Evolutionary conservation across 768 basidiomycete genomes (phyloP), one percentile per base, ranked within the genome.

Genomic region (Rhizopogon vinicolor): DNA sequence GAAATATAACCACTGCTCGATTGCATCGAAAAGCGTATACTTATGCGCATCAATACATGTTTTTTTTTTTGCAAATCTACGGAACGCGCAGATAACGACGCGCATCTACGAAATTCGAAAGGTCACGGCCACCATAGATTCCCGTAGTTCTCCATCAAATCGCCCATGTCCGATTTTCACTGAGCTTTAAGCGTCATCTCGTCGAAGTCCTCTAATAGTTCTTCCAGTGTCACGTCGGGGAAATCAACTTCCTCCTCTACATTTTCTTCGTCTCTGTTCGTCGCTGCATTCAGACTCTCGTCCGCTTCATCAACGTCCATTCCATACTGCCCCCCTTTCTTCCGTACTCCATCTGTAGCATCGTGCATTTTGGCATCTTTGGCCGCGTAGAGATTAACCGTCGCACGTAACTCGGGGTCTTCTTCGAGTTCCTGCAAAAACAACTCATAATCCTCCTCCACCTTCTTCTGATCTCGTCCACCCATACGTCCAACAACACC

Each of bases 361-460:
- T 77, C 80, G 13, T 60, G 60, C 79, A 85, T 82, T 62, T 75
- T 76, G 49, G 78, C 78, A 54, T 84, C 76, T 60, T 62, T 79
- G 3, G 82, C 75, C 73, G 86, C 90, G 78, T 96, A 98, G 53
- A 98, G 65, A 71, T 97, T 95, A 62, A 98, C 86, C 8, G 83
- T 83, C 5, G 80, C 78, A 40, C 96, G 83, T 76, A 98, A 75
- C 76, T 98, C 95, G 19, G 87, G 86, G 72, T 98, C 95, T 69
- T 98, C 96, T 71, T 97, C 94, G 48, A 98, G 72, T 59, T 97
- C 94, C 44, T 89, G 82, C 71, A 98, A 74, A 83, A 99, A 99
- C 50, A 91, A 60, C 75, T 98, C 97, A 72, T 98, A 99, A 67
- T 99, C 96, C 68, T 92, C 86, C 62, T 98, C 94, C 55, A 98